These are phyloP conservation scores for Talaromyces sp. DNA, from an alignment of 2,329 filamentous ascomycete genomes.

Conservation along the genomic window DNA sequence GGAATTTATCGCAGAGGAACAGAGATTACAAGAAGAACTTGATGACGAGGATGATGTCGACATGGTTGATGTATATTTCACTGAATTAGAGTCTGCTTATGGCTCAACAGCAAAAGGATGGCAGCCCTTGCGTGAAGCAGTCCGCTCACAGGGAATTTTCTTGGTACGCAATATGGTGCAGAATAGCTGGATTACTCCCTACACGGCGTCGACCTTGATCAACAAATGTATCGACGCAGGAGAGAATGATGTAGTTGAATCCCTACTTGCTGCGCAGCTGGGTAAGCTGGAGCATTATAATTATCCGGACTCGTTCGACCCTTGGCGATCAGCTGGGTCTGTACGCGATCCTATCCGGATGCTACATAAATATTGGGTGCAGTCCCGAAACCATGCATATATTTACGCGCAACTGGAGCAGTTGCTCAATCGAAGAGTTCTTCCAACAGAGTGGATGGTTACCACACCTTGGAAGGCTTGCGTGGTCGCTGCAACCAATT, in stretches of 20 bases:
- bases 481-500: conserved; percentile 32
- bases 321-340: conserved; percentile 13
- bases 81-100: conserved; percentile 37
- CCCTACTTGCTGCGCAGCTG: conserved; percentile 30
- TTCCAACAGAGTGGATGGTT: conserved; percentile 39
- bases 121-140: conserved; percentile 37
- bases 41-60: conserved; percentile 31
- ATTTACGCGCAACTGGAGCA: conserved; percentile 31
- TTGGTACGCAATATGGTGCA: conserved; percentile 33
- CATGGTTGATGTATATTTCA: conserved; percentile 40
- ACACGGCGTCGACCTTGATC: conserved; percentile 28
- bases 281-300: conserved; percentile 22
- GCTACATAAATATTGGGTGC: conserved; percentile 25
- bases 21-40: conserved; percentile 27
- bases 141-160: conserved; percentile 36
- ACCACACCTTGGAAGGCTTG: conserved; percentile 33
- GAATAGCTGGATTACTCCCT: conserved; percentile 30
- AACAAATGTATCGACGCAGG: conserved; percentile 25
- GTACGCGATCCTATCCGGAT: conserved; percentile 27
- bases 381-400: conserved; percentile 21
- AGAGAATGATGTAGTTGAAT: conserved; percentile 34
- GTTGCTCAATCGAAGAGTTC: conserved; percentile 26
- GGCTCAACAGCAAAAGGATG: conserved; percentile 31
- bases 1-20: conserved; percentile 35
- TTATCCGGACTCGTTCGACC: conserved; percentile 25